Evolutionary conservation across 2,329 filamentous ascomycete species (phyloP).

Genomic region (Trichoderma asperellum): DNA sequence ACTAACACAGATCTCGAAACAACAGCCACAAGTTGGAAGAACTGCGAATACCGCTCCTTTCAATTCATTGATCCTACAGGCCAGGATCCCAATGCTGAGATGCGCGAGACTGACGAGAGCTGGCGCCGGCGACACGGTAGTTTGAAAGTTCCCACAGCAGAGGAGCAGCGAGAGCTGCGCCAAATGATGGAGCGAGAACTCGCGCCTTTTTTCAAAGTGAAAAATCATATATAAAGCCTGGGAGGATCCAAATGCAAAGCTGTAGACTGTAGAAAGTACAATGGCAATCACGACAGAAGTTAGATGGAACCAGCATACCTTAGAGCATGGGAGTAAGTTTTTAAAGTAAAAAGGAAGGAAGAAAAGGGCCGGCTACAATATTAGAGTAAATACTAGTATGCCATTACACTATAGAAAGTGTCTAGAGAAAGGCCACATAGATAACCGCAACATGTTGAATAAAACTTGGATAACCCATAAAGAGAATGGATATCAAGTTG

Average conservation of each 20-base stretch:
- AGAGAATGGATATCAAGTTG: not conserved
- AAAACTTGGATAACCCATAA: not conserved
- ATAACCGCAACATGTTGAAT: not conserved
- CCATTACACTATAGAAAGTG: conserved; percentile 5
- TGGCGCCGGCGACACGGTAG: conserved; percentile 51
- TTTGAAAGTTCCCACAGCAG: conserved; percentile 46
- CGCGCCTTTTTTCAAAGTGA: conserved; percentile 29
- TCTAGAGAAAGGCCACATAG: not conserved
- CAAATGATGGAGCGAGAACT: conserved; percentile 35
- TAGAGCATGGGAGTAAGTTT: not conserved
- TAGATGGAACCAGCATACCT: not conserved
- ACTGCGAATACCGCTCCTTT: conserved; percentile 73
- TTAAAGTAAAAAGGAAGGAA: not conserved
- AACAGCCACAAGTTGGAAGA: conserved; percentile 73
- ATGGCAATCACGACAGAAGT: not conserved
- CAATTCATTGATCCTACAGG: conserved; percentile 60
- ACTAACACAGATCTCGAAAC: not conserved
- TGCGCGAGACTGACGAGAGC: conserved; percentile 56
- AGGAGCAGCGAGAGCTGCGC: conserved; percentile 53
- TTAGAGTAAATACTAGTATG: not conserved
- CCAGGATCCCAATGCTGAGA: conserved; percentile 51
- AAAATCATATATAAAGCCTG: not conserved
- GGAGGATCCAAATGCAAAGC: not conserved
- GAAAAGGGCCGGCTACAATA: not conserved
- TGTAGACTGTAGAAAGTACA: conserved; percentile 1